Conservation (phyloP, 1,284 basidiomycete species). For the Phlebopus sp. region DNA sequence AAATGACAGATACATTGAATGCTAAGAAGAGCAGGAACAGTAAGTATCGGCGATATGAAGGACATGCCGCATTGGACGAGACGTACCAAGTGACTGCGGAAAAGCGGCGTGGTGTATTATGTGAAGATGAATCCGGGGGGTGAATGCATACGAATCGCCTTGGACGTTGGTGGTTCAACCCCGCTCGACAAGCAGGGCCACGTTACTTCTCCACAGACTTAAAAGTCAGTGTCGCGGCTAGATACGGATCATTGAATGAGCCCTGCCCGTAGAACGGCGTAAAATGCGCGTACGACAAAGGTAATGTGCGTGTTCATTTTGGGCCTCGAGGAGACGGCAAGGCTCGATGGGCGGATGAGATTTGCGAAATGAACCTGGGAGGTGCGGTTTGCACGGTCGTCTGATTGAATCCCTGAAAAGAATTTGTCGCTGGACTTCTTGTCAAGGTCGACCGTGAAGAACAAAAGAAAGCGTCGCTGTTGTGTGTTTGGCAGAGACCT, state of each 20-base stretch:
- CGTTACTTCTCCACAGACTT: neutral
- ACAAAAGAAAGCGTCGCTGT: constrained; percentile 1
- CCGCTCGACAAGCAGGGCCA: neutral
- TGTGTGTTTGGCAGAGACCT: constrained; percentile 26
- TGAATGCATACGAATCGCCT: neutral
- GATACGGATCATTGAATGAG: neutral
- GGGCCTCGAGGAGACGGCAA: constrained; percentile 26
- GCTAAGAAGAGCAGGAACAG: constrained; percentile 9
- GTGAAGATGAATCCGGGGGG: neutral
- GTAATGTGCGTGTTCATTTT: constrained; percentile 12
- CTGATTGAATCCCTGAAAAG: neutral
- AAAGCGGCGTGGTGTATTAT: neutral
- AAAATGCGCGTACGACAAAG: constrained; percentile 5
- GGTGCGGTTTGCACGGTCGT: neutral
- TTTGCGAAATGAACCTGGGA: constrained; percentile 4
- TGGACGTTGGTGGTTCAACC: neutral
- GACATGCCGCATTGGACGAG: neutral
- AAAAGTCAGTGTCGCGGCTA: neutral
- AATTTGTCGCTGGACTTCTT: neutral
- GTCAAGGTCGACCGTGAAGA: neutral
- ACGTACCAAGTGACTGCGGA: neutral
- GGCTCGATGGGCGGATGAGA: constrained; percentile 14
- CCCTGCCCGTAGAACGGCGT: constrained; percentile 10
- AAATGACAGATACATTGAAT: constrained; percentile 7
- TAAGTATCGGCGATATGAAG: constrained; percentile 2